Base-by-base conservation (phyloP, 1,139 yeast species). In the Candida freyschussii region DNA sequence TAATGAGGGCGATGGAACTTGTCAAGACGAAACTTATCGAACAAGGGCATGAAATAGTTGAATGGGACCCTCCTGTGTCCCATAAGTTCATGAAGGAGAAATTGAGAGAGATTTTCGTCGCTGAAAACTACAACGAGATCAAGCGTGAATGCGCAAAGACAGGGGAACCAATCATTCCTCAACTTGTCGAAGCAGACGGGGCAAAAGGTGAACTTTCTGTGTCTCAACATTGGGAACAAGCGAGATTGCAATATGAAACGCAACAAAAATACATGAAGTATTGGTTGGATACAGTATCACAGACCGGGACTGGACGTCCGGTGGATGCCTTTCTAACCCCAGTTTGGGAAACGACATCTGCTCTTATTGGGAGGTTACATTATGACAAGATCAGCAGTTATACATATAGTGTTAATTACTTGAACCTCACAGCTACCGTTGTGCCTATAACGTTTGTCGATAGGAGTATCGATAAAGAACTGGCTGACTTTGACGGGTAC, bases 31-130 rank as follows among this genome's bases (percentile, higher is more conserved):
- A 68, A 22, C 57, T 75, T 32, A 55, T 58, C 40, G 62, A 57
- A 11, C 70, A 67, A 24, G 86, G 86, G 17, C 81, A 72, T 45
- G 73, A 70, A 36, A 66, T 79, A 23, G 69, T 78, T 15, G 73
- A 70, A 30, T 34, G 37, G 37, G 32, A 30, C 13, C 37, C 37
- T 10, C 37, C 37, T n/a, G 30, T 33, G 6, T 12, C 22, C 5
- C 37, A 33, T 25, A 24, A 26, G 27, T 26, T 29, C 24, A 58
- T 17, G 65, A 75, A 13, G 57, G 30, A 62, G 54, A 16, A 21
- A 45, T 24, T 57, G 14, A 21, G 24, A 31, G 33, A 22, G 13
- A 29, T 25, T 18, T 33, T 22, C 15, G 37, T 23, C 20, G 37
- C 26, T 22, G 39, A 16, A 12, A 28, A n/a, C 29, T 62, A 38